Conservation (phyloP, 2,329 filamentous ascomycete species). For the Aspergillus pseudoviridinutans region DNA sequence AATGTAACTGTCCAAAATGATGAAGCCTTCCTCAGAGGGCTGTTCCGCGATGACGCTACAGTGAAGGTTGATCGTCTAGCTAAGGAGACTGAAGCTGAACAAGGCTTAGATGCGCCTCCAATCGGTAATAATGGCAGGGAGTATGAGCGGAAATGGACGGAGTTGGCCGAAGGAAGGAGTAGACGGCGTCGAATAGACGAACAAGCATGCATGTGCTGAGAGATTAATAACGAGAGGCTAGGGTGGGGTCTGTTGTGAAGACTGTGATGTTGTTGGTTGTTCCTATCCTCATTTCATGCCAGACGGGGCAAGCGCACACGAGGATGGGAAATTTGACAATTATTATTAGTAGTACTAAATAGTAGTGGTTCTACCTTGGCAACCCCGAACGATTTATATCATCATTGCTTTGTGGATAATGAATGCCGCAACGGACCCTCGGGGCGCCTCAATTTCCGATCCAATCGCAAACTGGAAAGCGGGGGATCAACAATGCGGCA, state of each 20-base stretch:
- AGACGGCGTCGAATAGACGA: slow-evolving; percentile 27
- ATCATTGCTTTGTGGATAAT: not conserved
- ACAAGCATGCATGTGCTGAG: slow-evolving; percentile 35
- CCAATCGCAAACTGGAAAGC: slow-evolving; percentile 26
- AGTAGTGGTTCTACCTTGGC: not conserved
- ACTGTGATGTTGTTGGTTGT: not conserved
- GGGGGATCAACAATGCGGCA: slow-evolving; percentile 9
- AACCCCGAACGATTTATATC: not conserved
- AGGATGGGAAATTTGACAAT: not conserved
- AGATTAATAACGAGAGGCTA: slow-evolving; percentile 1
- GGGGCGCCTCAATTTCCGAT: not conserved
- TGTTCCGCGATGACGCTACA: slow-evolving; percentile 13
- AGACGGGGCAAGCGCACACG: not conserved
- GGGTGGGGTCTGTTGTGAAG: not conserved
- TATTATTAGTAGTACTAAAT: not conserved
- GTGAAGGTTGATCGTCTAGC: slow-evolving; percentile 26
- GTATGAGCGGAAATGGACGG: slow-evolving; percentile 14
- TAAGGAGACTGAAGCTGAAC: slow-evolving; percentile 17
- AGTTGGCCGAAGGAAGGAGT: slow-evolving; percentile 28
- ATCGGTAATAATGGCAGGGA: slow-evolving; percentile 6
- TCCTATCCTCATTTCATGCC: not conserved
- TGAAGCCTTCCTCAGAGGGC: slow-evolving; percentile 31
- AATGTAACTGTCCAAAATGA: slow-evolving; percentile 37
- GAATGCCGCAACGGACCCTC: not conserved
- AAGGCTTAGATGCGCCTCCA: slow-evolving; percentile 19